Conservation (phyloP, 2,329 filamentous ascomycete genomes). For the Xylariaceae sp. region DNA sequence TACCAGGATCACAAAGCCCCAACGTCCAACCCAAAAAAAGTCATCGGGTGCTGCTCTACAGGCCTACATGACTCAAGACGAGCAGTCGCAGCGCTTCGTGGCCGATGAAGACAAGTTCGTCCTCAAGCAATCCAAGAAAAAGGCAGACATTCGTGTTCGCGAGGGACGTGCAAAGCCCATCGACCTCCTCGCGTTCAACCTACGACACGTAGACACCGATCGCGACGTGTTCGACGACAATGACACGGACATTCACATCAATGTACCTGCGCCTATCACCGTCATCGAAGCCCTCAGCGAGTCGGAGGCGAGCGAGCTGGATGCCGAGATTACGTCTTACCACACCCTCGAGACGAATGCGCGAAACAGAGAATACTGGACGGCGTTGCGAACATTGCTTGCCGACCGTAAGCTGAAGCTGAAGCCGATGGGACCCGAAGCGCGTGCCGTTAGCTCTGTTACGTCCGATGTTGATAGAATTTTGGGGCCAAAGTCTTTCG, state of each 20-base stretch:
- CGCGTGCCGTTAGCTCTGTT: constrained; percentile 74
- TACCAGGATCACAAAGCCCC: constrained; percentile 52
- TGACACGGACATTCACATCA: constrained; percentile 65
- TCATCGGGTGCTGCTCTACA: constrained; percentile 29
- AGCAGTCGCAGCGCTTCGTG: constrained; percentile 77
- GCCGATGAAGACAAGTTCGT: constrained; percentile 95
- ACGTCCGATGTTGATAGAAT: constrained; percentile 83
- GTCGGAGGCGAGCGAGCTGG: constrained; percentile 65
- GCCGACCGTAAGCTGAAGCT: constrained; percentile 65
- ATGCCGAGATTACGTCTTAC: constrained; percentile 77
- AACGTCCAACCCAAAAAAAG: constrained; percentile 30
- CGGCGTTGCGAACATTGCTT: constrained; percentile 80
- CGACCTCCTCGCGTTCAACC: constrained; percentile 86
- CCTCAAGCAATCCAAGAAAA: constrained; percentile 94
- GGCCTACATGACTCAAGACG: constrained; percentile 62
- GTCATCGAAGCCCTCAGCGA: constrained; percentile 69
- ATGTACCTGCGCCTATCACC: constrained; percentile 72
- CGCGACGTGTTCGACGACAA: constrained; percentile 82
- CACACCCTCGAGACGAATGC: constrained; percentile 71
- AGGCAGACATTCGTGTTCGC: constrained; percentile 88
- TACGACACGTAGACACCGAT: constrained; percentile 81
- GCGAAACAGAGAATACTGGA: constrained; percentile 85
- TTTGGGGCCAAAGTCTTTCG: constrained; percentile 74
- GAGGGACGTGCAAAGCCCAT: constrained; percentile 87
- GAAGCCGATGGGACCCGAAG: constrained; percentile 56